phyloP scores from a whole-genome alignment of 2,329 filamentous ascomycete genomes.

The Ophiostoma sp. region DNA sequence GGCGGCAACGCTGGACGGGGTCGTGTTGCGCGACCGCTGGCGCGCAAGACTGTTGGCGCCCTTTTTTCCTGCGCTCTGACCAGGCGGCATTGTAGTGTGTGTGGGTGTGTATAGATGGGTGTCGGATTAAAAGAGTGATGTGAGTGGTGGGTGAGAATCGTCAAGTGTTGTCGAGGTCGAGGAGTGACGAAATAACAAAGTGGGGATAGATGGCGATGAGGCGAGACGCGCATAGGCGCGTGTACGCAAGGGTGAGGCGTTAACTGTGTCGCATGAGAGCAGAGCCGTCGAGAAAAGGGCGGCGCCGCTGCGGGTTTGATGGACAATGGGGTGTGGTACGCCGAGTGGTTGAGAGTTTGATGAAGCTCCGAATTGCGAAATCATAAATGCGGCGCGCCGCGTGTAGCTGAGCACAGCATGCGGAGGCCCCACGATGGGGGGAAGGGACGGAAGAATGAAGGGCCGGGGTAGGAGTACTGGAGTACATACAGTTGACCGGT shows the following conservation, averaged over 20 bases:
- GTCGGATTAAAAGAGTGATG: not conserved
- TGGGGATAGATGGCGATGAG: not conserved
- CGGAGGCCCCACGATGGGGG: constrained; percentile 11
- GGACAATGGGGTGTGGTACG: not conserved
- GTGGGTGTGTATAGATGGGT: not conserved
- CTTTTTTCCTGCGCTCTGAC: constrained; percentile 66
- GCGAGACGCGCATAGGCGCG: constrained; percentile 15
- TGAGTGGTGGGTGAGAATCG: not conserved
- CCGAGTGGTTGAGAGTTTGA: not conserved
- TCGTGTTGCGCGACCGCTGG: constrained; percentile 75
- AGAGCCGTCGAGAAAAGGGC: not conserved
- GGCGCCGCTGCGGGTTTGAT: constrained; percentile 7
- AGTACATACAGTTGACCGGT: not conserved
- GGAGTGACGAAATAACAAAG: not conserved
- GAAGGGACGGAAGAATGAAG: constrained; percentile 19
- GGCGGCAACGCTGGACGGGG: constrained; percentile 43
- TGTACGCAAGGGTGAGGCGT: constrained; percentile 5
- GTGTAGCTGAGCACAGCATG: constrained; percentile 11
- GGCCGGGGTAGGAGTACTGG: not conserved
- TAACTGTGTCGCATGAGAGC: not conserved
- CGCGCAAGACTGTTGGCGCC: constrained; percentile 58
- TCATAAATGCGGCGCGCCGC: constrained; percentile 15
- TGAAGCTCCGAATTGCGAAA: constrained; percentile 1
- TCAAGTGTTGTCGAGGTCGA: not conserved
- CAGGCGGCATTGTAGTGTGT: constrained; percentile 54